phyloP scores from a whole-genome alignment of 2,329 filamentous ascomycete genomes.

The Fusarium pseudonygamai region DNA sequence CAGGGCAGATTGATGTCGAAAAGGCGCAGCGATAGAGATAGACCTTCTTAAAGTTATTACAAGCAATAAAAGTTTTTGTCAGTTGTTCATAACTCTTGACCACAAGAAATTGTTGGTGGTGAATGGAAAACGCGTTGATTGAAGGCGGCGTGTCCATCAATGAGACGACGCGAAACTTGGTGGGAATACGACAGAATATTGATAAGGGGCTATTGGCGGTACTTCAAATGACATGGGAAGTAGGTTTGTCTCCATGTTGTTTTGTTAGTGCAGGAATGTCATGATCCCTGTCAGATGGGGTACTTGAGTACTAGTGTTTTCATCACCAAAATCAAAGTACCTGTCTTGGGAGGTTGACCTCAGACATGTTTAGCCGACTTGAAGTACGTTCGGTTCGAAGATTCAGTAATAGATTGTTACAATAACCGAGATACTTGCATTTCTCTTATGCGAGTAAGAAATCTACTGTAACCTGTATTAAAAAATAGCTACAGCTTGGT shows the following conservation, averaged over 20 bases:
- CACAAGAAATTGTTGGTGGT: not conserved
- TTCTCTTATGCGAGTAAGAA: no score
- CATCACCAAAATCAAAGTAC: fast-evolving
- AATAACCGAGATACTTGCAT: fast-evolving
- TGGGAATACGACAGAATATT: fast-evolving
- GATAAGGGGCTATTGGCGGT: fast-evolving
- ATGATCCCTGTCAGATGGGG: fast-evolving
- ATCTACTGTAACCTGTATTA: fast-evolving
- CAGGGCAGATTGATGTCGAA: not conserved
- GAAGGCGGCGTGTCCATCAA: not conserved
- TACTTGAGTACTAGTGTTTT: fast-evolving
- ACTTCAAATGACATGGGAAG: fast-evolving
- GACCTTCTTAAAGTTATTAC: fast-evolving
- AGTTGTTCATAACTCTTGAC: not conserved
- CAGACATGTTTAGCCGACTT: fast-evolving
- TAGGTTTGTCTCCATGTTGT: fast-evolving
- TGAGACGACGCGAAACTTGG: not conserved
- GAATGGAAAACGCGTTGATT: no score
- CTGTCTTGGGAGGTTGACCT: fast-evolving
- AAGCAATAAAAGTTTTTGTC: not conserved
- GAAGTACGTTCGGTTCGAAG: fast-evolving
- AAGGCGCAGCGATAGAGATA: not conserved
- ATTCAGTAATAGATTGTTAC: fast-evolving
- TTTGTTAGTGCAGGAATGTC: fast-evolving
- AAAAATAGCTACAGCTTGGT: fast-evolving